Evolutionary conservation across 192 early-diverging fungal genomes (phyloP), one percentile per base, ranked within the genome.

Genomic region (Entrophospora sp.): DNA sequence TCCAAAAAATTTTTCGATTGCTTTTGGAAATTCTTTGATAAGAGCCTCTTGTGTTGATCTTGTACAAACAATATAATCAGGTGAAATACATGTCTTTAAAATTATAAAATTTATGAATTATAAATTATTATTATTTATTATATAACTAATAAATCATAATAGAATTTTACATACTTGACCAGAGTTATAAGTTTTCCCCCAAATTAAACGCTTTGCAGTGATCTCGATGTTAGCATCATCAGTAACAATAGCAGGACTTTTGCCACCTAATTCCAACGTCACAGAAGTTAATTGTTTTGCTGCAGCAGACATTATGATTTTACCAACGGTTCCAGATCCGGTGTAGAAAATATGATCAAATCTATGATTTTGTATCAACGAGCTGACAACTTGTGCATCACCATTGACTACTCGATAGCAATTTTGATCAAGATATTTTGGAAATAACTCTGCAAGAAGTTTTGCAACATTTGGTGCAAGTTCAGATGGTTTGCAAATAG

Each of bases 281-380:
- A 93, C 88, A n/a, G 88, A 86, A 4, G 93, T 90, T 40, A 95
- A 80, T 51, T 91, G 74, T 70, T 94, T 87, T 16, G 89, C 86
- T 24, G 93, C 94, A 22, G 93, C 93, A 14, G 48, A 38, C 79
- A 91, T 90, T 25, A 96, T 81, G 28, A 94, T 82, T 66, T 84
- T 88, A 37, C 87, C 96, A 31, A 98, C 88, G 14, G 57, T 38
- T 9, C 83, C 83, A 68, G 81, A 88, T 57, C 96, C 96, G 0
- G 96, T 98, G 75, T 92, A 98, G 62, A 91, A 91, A 67, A 92
- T 94, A 72, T 93, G 87, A 74, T 98, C 92, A 61, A 92, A 96
- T 48, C 79, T 80, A 31, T 88, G 72, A 36, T 79, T 72, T n/a
- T 96, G 81, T 58, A 98, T 73, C 22, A n/a, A n/a, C n/a, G n/a